Evolutionary conservation across 805 yeast species (phyloP), one percentile per base, ranked within the genome.

Genomic region (Zygosaccharomyces lentus): DNA sequence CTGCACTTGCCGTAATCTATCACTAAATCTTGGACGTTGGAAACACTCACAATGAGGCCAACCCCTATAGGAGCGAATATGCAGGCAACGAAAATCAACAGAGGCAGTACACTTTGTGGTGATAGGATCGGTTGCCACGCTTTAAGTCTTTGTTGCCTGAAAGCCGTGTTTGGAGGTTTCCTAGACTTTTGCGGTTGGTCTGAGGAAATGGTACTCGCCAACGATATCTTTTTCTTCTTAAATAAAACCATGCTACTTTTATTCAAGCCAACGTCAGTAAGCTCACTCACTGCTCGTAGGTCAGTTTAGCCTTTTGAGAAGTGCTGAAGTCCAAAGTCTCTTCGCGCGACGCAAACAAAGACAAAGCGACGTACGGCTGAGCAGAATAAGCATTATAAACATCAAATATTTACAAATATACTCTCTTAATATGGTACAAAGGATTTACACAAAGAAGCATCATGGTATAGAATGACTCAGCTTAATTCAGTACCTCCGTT

Each of bases 51-150:
- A 24, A 89, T 66, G 46, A 93, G 76, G 12, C 87, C 95, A 25
- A 90, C 84, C 3, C 99, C 99, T 41, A 93, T 76, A 1, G 97
- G 96, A 1, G 93, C 87, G 68, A 90, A 89, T 4, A 93, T 74
- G 17, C 87, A 71, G 1, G 95, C 87, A 35, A 87, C 69, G 19
- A 84, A 53, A 39, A 89, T 74, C 46, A 93, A 73, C 42, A 91
- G 71, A 2, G 98, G 98, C 37, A 93, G 75, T 37, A 91, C 97
- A 13, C 95, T 82, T 54, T 82, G 82, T 12, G 98, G 97, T 1
- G 96, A 86, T 46, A 93, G 76, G 45, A 93, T 87, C 1, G 98
- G 99, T 55, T 79, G 82, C 81, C 82, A 79, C 34, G 82, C 74
- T 55, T 77, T 77, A 52, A 79, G 61, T 55, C 84, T 66, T 53